Base-by-base conservation (phyloP, 78 protist species). In the slime mould (Dictyostelium discoideum) region DNA sequence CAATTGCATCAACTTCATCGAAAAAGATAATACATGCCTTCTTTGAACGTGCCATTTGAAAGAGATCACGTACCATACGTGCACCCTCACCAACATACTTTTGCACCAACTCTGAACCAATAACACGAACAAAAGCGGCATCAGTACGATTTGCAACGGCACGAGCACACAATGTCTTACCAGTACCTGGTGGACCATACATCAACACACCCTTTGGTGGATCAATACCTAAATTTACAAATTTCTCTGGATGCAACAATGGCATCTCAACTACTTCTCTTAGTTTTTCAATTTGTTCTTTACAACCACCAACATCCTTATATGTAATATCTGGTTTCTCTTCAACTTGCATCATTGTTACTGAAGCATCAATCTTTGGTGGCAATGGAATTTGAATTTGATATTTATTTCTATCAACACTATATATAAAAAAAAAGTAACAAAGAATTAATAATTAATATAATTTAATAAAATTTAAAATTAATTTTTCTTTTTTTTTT, bases 321-420 rank as follows among this genome's bases (percentile, higher is more conserved):
- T 99, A 99, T 3, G 99, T 99, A 48, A 99, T 98, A 89, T 99
- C 99, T 26, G 99, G 99, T 97, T 99, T 99, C 88, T 99, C 99
- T 89, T 99, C 99, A 6, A 99, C 99, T 10, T 96, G 98, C 99
- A 99, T 99, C 99, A 99, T 98, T 24, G 99, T 98, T 50, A 99
- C 99, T 9, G 99, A 85, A 29, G 99, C 99, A 95, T 99, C 99
- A 80, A 99, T 99, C 86, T 97, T 96, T 7, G 99, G 99, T 22
- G 99, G 99, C 79, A 99, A 98, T 40, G 99, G 99, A 32, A 99
- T 96, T 92, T 99, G 98, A 86, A 99, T 99, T 87, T 98, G 97
- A 87, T 98, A 99, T 96, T 99, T 99, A 77, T 77, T 93, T 26
- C 99, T 98, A 92, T 99, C 99, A 39, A 97, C 98, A 54, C 98